These are phyloP conservation scores for Emmonsiellopsis sp. DNA, from an alignment of 2,329 filamentous ascomycete genomes.

Conservation along the genomic window DNA sequence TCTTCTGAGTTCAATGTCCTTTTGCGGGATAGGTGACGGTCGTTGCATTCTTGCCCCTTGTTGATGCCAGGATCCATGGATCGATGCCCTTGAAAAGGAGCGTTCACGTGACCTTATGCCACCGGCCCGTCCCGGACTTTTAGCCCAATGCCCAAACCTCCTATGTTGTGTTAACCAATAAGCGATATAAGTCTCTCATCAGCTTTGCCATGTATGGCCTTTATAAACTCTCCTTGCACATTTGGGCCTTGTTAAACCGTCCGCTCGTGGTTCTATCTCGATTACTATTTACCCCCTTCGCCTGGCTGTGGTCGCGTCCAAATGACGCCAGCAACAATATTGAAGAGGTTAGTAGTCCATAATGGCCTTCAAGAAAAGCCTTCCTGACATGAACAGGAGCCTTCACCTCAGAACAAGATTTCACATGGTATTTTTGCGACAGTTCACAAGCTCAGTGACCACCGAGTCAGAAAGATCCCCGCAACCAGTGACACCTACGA, in stretches of 20 bases:
- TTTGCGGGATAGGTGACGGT: no score
- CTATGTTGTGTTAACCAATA: no score
- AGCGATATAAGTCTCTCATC: neutral
- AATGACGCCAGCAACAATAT: neutral
- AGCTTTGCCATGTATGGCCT: neutral
- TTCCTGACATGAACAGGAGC: neutral
- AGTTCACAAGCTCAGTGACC: neutral
- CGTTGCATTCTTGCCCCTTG: no score
- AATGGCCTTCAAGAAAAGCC: neutral
- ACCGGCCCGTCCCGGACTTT: no score
- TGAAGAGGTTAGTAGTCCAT: neutral
- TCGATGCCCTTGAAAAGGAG: no score
- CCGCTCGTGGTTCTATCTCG: neutral
- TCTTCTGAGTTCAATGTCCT: no score
- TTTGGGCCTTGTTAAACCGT: neutral
- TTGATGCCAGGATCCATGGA: no score
- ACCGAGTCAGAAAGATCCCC: neutral
- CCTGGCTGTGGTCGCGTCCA: neutral
- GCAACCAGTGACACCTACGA: neutral
- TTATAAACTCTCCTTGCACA: neutral
- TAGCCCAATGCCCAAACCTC: no score
- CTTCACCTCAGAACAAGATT: neutral
- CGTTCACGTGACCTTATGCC: no score
- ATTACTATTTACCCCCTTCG: neutral
- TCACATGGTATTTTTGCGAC: neutral